Evolutionary conservation across 805 yeast genomes (phyloP), one percentile per base, ranked within the genome.

Genomic region (Saccharomycodes ludwigii): DNA sequence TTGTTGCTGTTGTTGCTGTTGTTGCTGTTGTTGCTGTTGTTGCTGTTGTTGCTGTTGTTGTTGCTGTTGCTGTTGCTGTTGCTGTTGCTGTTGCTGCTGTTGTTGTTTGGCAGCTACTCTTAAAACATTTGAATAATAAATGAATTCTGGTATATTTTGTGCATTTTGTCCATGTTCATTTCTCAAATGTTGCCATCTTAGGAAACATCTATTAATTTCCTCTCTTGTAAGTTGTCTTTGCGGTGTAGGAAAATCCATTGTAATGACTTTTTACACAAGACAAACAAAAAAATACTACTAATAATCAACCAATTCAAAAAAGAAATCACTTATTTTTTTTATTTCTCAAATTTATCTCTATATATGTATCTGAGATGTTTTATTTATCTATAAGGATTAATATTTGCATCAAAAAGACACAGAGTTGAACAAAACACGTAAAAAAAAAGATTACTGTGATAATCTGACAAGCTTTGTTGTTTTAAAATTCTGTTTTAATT

Each of bases 171-270:
- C 55, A 22, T 54, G 58, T 24, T 53, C 54, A 21, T 48, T 52
- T 8, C 57, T 47, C 27, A 55, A 32, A 27, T 54, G 58, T 32
- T 55, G 60, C 60, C 60, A 55, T 36, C 58, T 48, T 32, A 40
- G 24, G 17, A 30, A 20, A 23, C 58, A 53, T 24, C 60, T 47
- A 29, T 53, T 54, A n/a, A 55, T 47, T 26, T 55, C 60, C 24
- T 55, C 60, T 24, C 47, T 52, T 9, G 56, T 46, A 14, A 51
- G 43, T 28, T 46, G 50, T 24, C 33, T 34, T 14, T 29, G 13
- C n/a, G 30, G 30, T 14, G 32, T 21, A 15, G 30, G 22, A 9
- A 27, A 15, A 10, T 19, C 26, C 5, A 12, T 25, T n/a, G n/a
- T n/a, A n/a, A n/a, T n/a, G n/a, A n/a, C n/a, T n/a, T n/a, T n/a